A percentile compares a stretch with the other conserved stretches of the same genome.
Conservation (phyloP, 2,329 filamentous ascomycete species). For the Huntiella savannae region DNA sequence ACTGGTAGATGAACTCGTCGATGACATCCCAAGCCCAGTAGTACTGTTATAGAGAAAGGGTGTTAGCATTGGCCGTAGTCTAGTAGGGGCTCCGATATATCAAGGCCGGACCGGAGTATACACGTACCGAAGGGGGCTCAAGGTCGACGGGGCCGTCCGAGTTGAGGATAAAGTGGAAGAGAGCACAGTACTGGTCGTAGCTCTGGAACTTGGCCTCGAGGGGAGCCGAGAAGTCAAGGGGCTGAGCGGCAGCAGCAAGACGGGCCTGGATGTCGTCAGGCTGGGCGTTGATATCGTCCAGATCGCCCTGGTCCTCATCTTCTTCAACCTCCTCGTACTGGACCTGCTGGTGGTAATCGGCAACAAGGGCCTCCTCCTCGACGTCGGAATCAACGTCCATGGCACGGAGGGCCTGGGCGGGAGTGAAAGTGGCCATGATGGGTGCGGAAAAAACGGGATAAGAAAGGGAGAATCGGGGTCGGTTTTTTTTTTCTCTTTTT, state of each 20-base stretch:
- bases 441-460: neutral
- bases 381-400: slow-evolving; percentile 64
- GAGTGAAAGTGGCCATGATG: slow-evolving; percentile 10
- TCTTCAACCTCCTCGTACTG: slow-evolving; percentile 78
- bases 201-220: slow-evolving; percentile 95
- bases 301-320: slow-evolving; percentile 37
- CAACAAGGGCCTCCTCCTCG: slow-evolving; percentile 87
- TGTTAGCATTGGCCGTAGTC: slow-evolving; percentile 1
- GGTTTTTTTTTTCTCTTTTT: no score
- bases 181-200: slow-evolving; percentile 97
- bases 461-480: slow-evolving; percentile 1
- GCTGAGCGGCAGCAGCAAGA: slow-evolving; percentile 77
- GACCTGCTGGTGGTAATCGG: slow-evolving; percentile 91
- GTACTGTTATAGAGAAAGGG: slow-evolving; percentile 38
- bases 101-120: neutral
- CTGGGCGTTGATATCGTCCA: slow-evolving; percentile 43
- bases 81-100: neutral
- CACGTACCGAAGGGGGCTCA: slow-evolving; percentile 80
- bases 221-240: slow-evolving; percentile 86
- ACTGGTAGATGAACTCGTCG: slow-evolving; percentile 99
- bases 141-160: slow-evolving; percentile 96
- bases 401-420: slow-evolving; percentile 7
- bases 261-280: slow-evolving; percentile 85
- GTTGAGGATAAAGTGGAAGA: slow-evolving; percentile 98
- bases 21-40: slow-evolving; percentile 99